A percentile compares a stretch with the other conserved stretches of the same genome.
Evolutionary conservation across 768 basidiomycete species (phyloP).

Genomic region (Lactifluus volemus): DNA sequence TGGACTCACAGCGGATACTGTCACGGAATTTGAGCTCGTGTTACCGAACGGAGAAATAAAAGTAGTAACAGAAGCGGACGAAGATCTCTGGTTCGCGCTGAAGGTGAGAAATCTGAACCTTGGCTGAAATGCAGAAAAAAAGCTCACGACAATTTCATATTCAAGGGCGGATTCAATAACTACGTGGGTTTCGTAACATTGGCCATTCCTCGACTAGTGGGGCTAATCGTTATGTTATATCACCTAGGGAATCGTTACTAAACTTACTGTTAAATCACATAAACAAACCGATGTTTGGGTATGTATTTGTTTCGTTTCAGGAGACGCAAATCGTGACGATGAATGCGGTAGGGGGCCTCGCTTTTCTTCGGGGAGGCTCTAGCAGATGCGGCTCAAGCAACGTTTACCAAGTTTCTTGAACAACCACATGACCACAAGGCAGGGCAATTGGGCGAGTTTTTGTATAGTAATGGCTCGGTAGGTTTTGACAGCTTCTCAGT

Average conservation of each 20-base stretch:
- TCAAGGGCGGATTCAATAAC: constrained; percentile 12
- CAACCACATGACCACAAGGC: constrained; percentile 1
- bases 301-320: not conserved
- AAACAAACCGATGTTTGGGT: constrained; percentile 13
- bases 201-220: too few species aligned
- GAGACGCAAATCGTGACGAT: not conserved
- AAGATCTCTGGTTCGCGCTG: constrained; percentile 16
- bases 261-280: constrained; percentile 3
- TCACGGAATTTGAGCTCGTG: constrained; percentile 25
- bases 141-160: not conserved
- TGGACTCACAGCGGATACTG: constrained; percentile 30
- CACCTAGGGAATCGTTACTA: constrained; percentile 12
- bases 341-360: not conserved
- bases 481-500: constrained; percentile 28
- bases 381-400: not conserved
- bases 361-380: not conserved
- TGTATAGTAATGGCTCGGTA: constrained; percentile 1
- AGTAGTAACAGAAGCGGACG: constrained; percentile 1
- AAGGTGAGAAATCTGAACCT: not conserved
- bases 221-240: not conserved
- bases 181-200: not conserved
- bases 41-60: constrained; percentile 24
- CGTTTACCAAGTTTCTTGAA: not conserved
- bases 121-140: not conserved
- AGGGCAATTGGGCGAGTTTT: not conserved